A percentile compares a stretch with the other conserved stretches of the same genome.
These are phyloP conservation scores for Ceratocystis lukuohia DNA, from an alignment of 2,329 filamentous ascomycete genomes.

Conservation along the genomic window DNA sequence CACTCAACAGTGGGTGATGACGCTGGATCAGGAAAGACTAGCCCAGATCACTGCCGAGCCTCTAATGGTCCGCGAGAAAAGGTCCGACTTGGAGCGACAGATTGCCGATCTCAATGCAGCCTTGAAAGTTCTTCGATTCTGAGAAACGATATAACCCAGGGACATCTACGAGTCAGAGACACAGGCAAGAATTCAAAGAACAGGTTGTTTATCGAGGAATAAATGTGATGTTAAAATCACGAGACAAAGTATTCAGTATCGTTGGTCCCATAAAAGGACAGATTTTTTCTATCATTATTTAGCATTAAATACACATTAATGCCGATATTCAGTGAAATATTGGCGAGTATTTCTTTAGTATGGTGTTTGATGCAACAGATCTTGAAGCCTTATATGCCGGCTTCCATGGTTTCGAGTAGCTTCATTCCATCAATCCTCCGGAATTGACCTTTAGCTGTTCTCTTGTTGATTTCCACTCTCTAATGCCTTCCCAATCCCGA, in stretches of 20 bases:
- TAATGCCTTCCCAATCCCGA: background rate
- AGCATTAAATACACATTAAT: background rate
- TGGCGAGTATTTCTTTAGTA: too few relatives aligned
- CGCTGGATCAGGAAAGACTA: constrained; percentile 22
- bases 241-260: background rate
- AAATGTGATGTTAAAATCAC: background rate
- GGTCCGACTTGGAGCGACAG: constrained; percentile 30
- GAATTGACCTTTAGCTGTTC: too few relatives aligned
- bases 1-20: constrained; percentile 25
- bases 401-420: too few relatives aligned
- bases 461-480: background rate
- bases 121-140: background rate
- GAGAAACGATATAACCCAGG: background rate
- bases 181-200: too few relatives aligned
- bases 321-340: background rate
- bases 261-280: background rate
- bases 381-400: too few relatives aligned
- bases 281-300: background rate
- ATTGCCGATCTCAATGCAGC: constrained; percentile 2
- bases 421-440: too few relatives aligned
- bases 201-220: background rate
- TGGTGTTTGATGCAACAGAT: too few relatives aligned
- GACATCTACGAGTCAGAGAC: background rate
- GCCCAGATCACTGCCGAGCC: constrained; percentile 24
- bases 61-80: constrained; percentile 25